Base-by-base conservation (phyloP, 768 basidiomycete genomes). In the Macrolepiota albuminosa region DNA sequence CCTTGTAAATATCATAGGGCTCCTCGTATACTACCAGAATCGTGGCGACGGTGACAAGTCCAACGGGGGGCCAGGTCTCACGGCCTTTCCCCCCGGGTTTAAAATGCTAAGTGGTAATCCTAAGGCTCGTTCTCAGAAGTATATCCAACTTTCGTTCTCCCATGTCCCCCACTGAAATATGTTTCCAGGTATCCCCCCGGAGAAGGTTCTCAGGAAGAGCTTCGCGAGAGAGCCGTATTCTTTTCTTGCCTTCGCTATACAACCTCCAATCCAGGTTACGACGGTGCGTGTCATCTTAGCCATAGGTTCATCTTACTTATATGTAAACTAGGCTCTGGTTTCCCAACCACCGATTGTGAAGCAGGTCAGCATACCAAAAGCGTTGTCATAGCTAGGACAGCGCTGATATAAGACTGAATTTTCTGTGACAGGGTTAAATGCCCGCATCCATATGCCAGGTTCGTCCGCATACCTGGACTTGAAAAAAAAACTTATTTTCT, bases 61-160 rank as follows among this genome's bases (percentile, higher is more conserved):
- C 4, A 78, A 78, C 61, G 78, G 77, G 29, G 77, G 77, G 2
- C 48, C 70, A 2, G 77, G 76, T 14, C 66, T 78, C 47, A 75
- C 73, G 53, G 75, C 78, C 1, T 79, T 79, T 62, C 78, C 78
- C 6, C 66, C 76, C 36, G 76, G 77, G 21, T 71, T 79, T 60
- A 72, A 69, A 58, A 78, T 78, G 77, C 61, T 81, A 49, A 75
- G 72, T 43, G 81, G 81, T 16, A 69, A 74, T 64, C 75, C 76
- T 3, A 61, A 64, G 8, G 64, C 73, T 50, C 73, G 79, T 11
- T 66, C 73, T 10, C 66, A 73, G 60, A 75, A 73, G 76, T 76
- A 42, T 58, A 62, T 50, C 8, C 1, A 52, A 8, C 47, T 36
- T 42, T 37, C 2, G 39, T 39, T 48, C 8, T 16, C 11, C 10